These are phyloP conservation scores for Penicillium nucicola DNA, from an alignment of 495 filamentous ascomycete genomes.

Conservation along the genomic window DNA sequence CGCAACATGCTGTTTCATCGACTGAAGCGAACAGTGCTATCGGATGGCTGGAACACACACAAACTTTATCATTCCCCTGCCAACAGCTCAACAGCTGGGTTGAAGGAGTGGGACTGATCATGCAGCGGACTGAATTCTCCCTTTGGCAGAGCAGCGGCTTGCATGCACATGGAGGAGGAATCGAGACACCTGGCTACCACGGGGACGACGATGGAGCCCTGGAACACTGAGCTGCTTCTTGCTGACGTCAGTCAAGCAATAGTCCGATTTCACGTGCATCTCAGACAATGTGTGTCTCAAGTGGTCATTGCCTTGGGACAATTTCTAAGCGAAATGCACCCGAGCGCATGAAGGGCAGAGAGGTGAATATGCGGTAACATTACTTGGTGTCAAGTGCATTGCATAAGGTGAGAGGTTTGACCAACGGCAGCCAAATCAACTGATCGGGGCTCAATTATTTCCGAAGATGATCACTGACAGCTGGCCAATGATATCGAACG, in stretches of 20 bases:
- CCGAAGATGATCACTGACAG: neutral
- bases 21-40: neutral
- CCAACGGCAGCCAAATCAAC: neutral
- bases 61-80: neutral
- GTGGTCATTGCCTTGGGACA: neutral
- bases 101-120: neutral
- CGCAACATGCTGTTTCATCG: neutral
- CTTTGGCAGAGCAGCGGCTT: neutral
- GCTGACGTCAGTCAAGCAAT: constrained; percentile 4
- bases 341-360: neutral
- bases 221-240: no score
- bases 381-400: neutral
- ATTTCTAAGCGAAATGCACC: neutral
- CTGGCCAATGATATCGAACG: neutral
- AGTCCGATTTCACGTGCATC: constrained; percentile 9
- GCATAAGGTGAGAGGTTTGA: neutral
- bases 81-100: neutral
- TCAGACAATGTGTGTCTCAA: constrained; percentile 17
- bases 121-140: neutral
- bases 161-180: neutral
- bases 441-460: neutral
- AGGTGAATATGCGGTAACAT: neutral
- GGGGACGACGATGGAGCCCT: neutral
- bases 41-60: no score
- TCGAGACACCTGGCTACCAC: neutral